Evolutionary conservation across 108 stramenopile genomes (phyloP), one percentile per base, ranked within the genome.

Genomic region (Nitzschia palea): DNA sequence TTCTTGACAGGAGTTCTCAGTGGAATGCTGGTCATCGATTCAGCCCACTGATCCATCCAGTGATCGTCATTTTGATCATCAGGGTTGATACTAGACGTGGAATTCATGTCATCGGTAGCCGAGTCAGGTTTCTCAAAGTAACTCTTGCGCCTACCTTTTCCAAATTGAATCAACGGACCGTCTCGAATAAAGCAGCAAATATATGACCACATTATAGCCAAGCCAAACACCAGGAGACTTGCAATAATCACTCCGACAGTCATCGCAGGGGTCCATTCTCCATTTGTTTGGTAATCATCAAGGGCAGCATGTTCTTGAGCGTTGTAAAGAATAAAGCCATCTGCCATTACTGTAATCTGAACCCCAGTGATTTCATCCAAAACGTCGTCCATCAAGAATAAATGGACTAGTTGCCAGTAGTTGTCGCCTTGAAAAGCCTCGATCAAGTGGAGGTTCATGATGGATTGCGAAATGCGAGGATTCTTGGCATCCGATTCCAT

Each of bases 41-140:
- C 45, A 15, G 77, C 70, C 77, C 69, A 71, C 12, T 33, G 57
- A 36, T 78, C 77, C 59, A 78, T 51, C 72, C 72, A 73, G 17
- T 9, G 10, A 9, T 15, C 25, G 14, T 60, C 59, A 8, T 43
- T 26, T 18, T 12, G 18, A 26, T 61, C 60, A 15, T 40, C 65
- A 1, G 47, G 30, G 10, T 34, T 47, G 6, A 40, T 42, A 74
- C 54, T 54, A 32, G 27, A 0, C 14, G 36, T 44, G 3, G 62
- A 55, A 28, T 25, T n/a, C 22, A 45, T 43, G 31, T 72, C 71
- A 25, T 64, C 54, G 33, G 62, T 64, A n/a, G 18, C 42, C 5
- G 61, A 34, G 28, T 30, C 48, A 22, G 55, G 55, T 26, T 66
- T 35, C 0, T 62, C 32, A 18, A 20, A 23, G 23, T 35, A 15